Evolutionary conservation across 202 grass and related monocot genomes (phyloP).

Genomic region (Panicum virgatum): DNA sequence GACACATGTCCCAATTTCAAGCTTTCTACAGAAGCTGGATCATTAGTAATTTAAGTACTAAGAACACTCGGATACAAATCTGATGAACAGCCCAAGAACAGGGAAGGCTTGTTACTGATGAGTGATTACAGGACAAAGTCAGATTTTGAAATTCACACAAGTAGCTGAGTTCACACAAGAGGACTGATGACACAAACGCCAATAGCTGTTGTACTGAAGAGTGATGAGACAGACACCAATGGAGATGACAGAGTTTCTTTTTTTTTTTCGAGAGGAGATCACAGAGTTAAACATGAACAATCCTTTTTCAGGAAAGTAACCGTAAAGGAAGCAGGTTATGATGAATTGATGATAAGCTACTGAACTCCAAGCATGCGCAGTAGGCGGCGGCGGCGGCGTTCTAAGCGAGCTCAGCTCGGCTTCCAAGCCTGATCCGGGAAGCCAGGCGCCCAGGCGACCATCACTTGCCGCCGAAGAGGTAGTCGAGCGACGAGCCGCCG

Average conservation of each 20-base stretch:
- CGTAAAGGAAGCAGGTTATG: background rate
- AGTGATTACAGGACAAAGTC: too few relatives aligned
- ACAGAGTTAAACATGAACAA: background rate
- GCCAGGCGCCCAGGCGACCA: too few relatives aligned
- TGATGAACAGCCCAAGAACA: background rate
- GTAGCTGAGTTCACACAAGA: background rate
- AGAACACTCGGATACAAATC: background rate
- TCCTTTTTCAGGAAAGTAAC: background rate
- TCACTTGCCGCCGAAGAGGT: conserved; percentile 53
- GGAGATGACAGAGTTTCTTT: too few relatives aligned
- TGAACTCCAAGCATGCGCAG: background rate
- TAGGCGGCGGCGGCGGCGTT: background rate
- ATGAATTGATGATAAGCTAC: background rate
- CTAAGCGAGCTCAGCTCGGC: background rate
- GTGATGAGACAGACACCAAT: too few relatives aligned
- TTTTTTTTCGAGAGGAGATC: too few relatives aligned
- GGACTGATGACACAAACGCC: too few relatives aligned
- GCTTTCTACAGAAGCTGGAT: background rate
- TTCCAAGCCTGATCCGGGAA: background rate
- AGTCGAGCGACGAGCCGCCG: conserved; percentile 55
- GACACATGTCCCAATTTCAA: background rate
- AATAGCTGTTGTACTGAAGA: too few relatives aligned
- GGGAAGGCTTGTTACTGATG: background rate
- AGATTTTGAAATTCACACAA: background rate
- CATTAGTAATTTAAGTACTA: background rate